A percentile compares a stretch with the other conserved stretches of the same genome.
These are phyloP conservation scores for Symmetrospora coprosmae DNA, from an alignment of 768 basidiomycete genomes.

Conservation along the genomic window DNA sequence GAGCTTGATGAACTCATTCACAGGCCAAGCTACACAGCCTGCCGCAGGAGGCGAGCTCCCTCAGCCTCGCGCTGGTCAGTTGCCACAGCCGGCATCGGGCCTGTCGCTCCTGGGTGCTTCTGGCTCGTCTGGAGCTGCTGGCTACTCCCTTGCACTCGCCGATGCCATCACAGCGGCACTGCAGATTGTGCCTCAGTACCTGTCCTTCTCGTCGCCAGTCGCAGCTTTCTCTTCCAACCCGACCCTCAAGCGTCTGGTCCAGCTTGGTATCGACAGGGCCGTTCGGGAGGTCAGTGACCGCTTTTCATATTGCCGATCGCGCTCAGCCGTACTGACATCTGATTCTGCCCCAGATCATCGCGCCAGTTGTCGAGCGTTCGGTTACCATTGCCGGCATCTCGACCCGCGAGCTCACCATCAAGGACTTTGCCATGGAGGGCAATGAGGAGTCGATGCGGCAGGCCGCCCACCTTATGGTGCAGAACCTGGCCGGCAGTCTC, in stretches of 20 bases:
- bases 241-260: conserved; percentile 75
- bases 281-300: conserved; percentile 65
- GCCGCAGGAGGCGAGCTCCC: conserved; percentile 42
- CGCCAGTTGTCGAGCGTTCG: conserved; percentile 92
- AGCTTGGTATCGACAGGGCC: conserved; percentile 78
- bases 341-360: conserved; percentile 53
- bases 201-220: conserved; percentile 64
- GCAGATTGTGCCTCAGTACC: conserved; percentile 51
- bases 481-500: conserved; percentile 87
- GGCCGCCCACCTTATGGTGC: conserved; percentile 89
- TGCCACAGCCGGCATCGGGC: conserved; percentile 5
- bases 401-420: conserved; percentile 80
- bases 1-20: neutral
- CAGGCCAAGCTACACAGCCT: conserved; percentile 35
- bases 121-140: conserved; percentile 22
- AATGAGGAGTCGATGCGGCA: conserved; percentile 80
- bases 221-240: conserved; percentile 61
- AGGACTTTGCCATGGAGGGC: conserved; percentile 86
- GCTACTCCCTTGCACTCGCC: conserved; percentile 31
- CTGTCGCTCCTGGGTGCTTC: conserved; percentile 16
- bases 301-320: neutral
- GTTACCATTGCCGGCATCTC: conserved; percentile 98
- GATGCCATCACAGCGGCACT: conserved; percentile 46
- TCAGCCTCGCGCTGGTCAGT: conserved; percentile 17
- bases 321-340: conserved; percentile 1